These are phyloP conservation scores for Xylaria acuta DNA, from an alignment of 495 filamentous ascomycete species.

Conservation along the genomic window DNA sequence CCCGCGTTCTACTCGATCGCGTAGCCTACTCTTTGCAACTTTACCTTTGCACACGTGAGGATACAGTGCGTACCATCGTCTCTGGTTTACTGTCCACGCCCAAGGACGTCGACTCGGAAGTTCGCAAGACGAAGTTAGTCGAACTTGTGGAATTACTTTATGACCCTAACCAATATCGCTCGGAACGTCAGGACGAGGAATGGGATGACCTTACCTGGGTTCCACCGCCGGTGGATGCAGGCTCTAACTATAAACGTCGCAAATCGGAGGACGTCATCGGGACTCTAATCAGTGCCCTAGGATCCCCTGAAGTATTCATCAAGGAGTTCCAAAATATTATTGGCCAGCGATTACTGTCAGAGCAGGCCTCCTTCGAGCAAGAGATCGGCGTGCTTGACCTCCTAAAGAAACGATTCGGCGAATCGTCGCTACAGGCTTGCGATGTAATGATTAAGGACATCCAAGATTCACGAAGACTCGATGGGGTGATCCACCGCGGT, in stretches of 20 bases:
- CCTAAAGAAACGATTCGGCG: slow-evolving; percentile 87
- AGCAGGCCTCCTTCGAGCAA: slow-evolving; percentile 73
- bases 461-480: slow-evolving; percentile 78
- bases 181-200: slow-evolving; percentile 58
- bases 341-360: slow-evolving; percentile 77
- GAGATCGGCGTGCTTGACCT: slow-evolving; percentile 81
- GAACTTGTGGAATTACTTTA: slow-evolving; percentile 80
- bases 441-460: slow-evolving; percentile 98
- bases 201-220: slow-evolving; percentile 92
- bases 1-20: slow-evolving; percentile 87
- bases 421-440: slow-evolving; percentile 82
- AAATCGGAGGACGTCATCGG: slow-evolving; percentile 92
- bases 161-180: slow-evolving; percentile 60
- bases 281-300: slow-evolving; percentile 84
- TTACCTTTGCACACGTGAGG: slow-evolving; percentile 92
- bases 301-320: slow-evolving; percentile 86
- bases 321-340: slow-evolving; percentile 89
- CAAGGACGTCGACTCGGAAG: slow-evolving; percentile 56
- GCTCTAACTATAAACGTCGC: slow-evolving; percentile 86
- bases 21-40: slow-evolving; percentile 82
- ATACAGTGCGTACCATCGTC: slow-evolving; percentile 88
- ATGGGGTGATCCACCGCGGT: slow-evolving; percentile 64
- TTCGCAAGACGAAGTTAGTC: slow-evolving; percentile 55
- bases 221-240: slow-evolving; percentile 91
- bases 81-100: slow-evolving; percentile 79